Conservation (phyloP, 495 filamentous ascomycete genomes). For the Aspergillus sclerotioniger region DNA sequence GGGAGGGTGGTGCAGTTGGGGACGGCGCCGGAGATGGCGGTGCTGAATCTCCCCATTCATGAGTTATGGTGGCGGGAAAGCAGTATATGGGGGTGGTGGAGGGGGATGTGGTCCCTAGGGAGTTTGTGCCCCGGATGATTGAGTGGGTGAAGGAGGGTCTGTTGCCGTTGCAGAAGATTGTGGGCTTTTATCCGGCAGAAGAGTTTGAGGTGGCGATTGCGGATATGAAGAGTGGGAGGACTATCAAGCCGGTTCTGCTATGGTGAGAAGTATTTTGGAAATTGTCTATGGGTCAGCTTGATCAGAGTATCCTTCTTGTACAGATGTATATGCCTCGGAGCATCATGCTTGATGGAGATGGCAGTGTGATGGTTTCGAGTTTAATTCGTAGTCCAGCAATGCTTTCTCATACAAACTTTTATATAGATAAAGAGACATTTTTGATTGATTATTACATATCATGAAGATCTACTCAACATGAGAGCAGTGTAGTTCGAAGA, state of each 20-base stretch:
- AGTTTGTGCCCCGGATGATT: conserved; percentile 34
- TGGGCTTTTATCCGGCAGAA: conserved; percentile 15
- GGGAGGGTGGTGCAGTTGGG: conserved; percentile 16
- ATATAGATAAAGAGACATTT: too few species aligned
- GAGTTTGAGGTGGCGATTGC: conserved; percentile 14
- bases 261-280: too few species aligned
- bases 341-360: too few species aligned
- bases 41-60: conserved; percentile 14
- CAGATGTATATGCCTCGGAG: too few species aligned
- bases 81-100: conserved; percentile 20
- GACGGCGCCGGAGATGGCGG: conserved; percentile 10
- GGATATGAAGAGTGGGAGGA: conserved; percentile 14
- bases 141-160: conserved; percentile 27
- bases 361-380: too few species aligned
- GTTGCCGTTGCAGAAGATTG: conserved; percentile 25
- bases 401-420: too few species aligned
- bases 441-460: too few species aligned
- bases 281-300: too few species aligned
- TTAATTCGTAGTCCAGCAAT: too few species aligned
- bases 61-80: conserved; percentile 23
- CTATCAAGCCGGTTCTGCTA: conserved; percentile 19
- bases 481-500: too few species aligned
- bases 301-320: too few species aligned
- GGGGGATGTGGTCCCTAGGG: conserved; percentile 17
- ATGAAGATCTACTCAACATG: too few species aligned